Conservation (phyloP, 768 basidiomycete species). For the Suillus occidentalis region DNA sequence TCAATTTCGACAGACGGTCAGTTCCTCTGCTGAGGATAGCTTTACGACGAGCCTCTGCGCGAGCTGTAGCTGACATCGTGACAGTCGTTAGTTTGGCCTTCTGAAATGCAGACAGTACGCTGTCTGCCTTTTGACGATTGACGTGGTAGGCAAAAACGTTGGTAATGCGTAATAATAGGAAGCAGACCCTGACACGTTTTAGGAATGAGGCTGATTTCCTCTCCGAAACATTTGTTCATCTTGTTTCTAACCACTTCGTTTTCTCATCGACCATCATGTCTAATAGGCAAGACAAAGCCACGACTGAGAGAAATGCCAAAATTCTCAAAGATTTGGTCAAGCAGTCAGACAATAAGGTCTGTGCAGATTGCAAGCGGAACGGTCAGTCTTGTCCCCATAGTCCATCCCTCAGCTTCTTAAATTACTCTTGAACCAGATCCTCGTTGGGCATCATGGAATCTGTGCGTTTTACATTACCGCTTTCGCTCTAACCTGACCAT, state of each 20-base stretch:
- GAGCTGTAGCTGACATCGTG: constrained; percentile 54
- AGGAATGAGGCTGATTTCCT: constrained; percentile 3
- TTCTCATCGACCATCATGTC: constrained; percentile 32
- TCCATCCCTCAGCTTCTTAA: constrained; percentile 3
- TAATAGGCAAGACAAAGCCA: constrained; percentile 74
- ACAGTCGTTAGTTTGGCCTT: constrained; percentile 10
- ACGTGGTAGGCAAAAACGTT: constrained; percentile 4
- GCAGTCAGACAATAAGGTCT: constrained; percentile 87
- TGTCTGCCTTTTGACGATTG: constrained; percentile 7
- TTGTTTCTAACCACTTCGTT: constrained; percentile 4
- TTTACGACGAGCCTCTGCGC: constrained; percentile 75
- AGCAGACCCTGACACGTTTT: constrained; percentile 6
- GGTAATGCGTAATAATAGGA: constrained; percentile 5
- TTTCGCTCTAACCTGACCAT: not conserved
- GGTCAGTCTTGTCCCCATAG: constrained; percentile 48
- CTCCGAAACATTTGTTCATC: constrained; percentile 8
- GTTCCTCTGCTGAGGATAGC: constrained; percentile 72
- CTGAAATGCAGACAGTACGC: not conserved
- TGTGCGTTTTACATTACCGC: constrained; percentile 49
- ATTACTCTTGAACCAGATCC: constrained; percentile 63
- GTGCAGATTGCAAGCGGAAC: constrained; percentile 96
- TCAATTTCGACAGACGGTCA: constrained; percentile 78
- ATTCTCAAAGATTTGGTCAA: constrained; percentile 87
- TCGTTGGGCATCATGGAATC: constrained; percentile 97
- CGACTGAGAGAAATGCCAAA: constrained; percentile 74